A percentile compares a stretch with the other conserved stretches of the same genome.
phyloP scores from a whole-genome alignment of 2,329 filamentous ascomycete species.

The Ustilaginoidea virens region DNA sequence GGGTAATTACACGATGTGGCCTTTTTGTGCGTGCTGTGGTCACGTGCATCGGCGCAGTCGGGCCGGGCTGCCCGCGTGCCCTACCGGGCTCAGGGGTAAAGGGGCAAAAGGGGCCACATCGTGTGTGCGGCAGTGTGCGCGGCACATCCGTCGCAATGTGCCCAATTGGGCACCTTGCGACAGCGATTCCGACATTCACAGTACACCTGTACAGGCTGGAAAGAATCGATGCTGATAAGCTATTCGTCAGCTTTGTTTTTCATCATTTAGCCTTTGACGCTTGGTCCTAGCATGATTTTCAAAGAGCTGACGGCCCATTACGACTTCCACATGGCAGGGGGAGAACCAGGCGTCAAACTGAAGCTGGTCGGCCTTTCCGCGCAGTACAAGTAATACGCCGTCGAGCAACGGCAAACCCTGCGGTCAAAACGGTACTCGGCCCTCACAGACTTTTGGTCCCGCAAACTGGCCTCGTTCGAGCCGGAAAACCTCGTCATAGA shows the following conservation, averaged over 20 bases:
- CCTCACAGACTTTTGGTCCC: conserved; percentile 1
- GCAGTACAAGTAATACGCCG: not conserved
- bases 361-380: not conserved
- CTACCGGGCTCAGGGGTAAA: too few relatives aligned
- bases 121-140: too few relatives aligned
- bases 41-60: too few relatives aligned
- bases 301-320: not conserved
- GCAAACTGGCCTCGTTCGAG: not conserved
- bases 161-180: too few relatives aligned
- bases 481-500: not conserved
- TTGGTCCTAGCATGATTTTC: not conserved
- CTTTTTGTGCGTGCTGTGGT: too few relatives aligned
- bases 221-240: not conserved
- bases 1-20: too few relatives aligned
- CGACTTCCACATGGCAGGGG: too few relatives aligned
- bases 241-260: not conserved
- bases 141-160: too few relatives aligned
- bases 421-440: not conserved
- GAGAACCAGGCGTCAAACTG: too few relatives aligned
- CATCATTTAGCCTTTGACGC: conserved; percentile 1
- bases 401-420: not conserved
- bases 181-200: too few relatives aligned
- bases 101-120: too few relatives aligned
- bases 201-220: not conserved
- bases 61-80: too few relatives aligned